Base-by-base conservation (phyloP, 257 asterid species). In the Datura wrightii region DNA sequence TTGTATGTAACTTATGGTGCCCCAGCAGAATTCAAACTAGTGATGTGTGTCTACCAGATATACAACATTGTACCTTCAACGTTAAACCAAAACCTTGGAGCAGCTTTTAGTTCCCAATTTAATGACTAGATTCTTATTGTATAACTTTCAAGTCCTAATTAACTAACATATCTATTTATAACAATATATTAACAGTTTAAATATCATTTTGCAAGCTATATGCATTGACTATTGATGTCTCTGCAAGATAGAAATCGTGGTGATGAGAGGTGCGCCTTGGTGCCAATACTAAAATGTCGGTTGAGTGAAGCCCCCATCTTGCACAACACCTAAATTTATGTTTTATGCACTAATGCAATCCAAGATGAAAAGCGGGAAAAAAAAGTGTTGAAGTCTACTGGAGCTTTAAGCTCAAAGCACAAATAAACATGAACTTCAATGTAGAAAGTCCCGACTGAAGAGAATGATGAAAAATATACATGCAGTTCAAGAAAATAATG, bases 341-440 rank as follows among this genome's bases (percentile, higher is more conserved):
- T 60, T 15, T 24, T 60, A 63, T 63, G 71, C 18, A 31, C n/a
- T 42, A 63, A 63, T 10, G 42, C 11, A 34, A 31, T 62, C 41
- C 41, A 62, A 62, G 70, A 62, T 24, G 70, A 31, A 62, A 62
- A 62, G 70, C 6, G 16, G 41, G 9, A 62, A 60, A 62, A 24
- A 62, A 37, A 24, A 31, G 70, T 10, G 70, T 62, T 2, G 70
- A 63, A 11, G n/a, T 63, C 42, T 63, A 63, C 42, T 31, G 71
- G 71, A 63, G 41, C 9, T 63, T 63, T 63, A 31, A 63, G 70
- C 70, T 14, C 70, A 31, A 63, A 10, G 42, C 42, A 34, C 18
- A 63, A 31, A 63, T 63, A 63, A 31, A 63, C 70, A 34, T 63
- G 71, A 63, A 63, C 18, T 63, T 63, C 41, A 62, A 62, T 62